A percentile compares a stretch with the other conserved stretches of the same genome.
Evolutionary conservation across 768 basidiomycete species (phyloP).

Genomic region (Naganishia kalamii): DNA sequence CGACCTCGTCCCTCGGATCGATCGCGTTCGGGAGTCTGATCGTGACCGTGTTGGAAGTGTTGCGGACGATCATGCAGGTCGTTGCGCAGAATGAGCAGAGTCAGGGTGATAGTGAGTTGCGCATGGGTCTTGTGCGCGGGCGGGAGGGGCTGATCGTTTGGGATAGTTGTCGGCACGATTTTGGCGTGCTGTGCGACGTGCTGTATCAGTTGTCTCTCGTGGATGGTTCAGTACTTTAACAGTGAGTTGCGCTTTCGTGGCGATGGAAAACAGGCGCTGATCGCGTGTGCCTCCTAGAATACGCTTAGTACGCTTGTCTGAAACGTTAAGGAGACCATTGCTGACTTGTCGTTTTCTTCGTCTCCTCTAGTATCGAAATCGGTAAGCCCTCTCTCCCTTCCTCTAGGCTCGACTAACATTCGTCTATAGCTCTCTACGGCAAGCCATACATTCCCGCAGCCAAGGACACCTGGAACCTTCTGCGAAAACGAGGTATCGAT

Average conservation of each 20-base stretch:
- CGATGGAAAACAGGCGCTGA: slow-evolving; percentile 4
- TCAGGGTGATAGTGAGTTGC: slow-evolving; percentile 39
- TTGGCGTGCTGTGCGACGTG: slow-evolving; percentile 73
- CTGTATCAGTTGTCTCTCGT: slow-evolving; percentile 66
- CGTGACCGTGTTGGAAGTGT: slow-evolving; percentile 68
- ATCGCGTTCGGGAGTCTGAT: slow-evolving; percentile 80
- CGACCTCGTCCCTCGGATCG: slow-evolving; percentile 71
- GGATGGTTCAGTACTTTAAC: slow-evolving; percentile 71
- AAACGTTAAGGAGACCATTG: neutral
- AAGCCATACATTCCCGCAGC: slow-evolving; percentile 74
- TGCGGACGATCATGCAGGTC: slow-evolving; percentile 56
- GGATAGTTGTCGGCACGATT: slow-evolving; percentile 62
- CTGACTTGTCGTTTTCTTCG: neutral
- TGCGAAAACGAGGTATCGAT: slow-evolving; percentile 67
- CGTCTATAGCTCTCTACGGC: slow-evolving; percentile 63
- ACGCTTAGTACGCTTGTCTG: slow-evolving; percentile 36
- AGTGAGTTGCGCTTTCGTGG: slow-evolving; percentile 48
- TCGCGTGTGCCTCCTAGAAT: neutral
- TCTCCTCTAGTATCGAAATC: slow-evolving; percentile 58
- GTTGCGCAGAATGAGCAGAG: slow-evolving; percentile 41
- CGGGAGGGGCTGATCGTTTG: neutral
- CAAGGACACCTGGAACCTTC: slow-evolving; percentile 73
- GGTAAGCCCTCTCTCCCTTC: slow-evolving; percentile 28
- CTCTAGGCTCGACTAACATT: slow-evolving; percentile 14
- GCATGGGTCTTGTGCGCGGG: neutral